Evolutionary conservation across 83 land plant species (phyloP), one percentile per base, ranked within the genome.

Genomic region (Picea mariana): DNA sequence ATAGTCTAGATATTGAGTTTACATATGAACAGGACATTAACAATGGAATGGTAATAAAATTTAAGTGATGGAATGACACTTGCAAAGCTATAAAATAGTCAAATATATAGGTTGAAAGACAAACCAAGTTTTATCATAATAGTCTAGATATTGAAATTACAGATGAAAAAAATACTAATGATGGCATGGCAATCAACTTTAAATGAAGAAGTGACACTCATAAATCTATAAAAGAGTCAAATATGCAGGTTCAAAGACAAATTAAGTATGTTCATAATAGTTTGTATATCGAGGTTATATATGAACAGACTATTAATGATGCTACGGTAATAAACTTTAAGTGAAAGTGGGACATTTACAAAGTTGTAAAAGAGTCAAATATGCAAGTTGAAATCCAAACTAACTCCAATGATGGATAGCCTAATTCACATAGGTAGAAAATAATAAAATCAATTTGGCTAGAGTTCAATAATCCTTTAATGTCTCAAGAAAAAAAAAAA

Each of bases 21-120:
- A 11, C 16, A 47, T 82, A 79, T 21, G 9, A 21, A 58, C 38
- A 24, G 62, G 0, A 34, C 55, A 47, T 23, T 15, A 44, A 26
- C 47, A 47, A 67, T 66, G n/a, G 26, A 26, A 27, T 81, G 59
- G 38, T 68, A 44, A 73, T 81, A 75, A 81, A 83, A 49, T 85
- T 88, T 67, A 88, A 82, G 82, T 84, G 87, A 5, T 84, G 90
- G 27, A 88, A 84, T 81, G 62, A 81, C 52, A 23, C 71, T 58
- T 18, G 60, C 40, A 79, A 79, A 49, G 42, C 5, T 17, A 20
- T 21, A 23, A 77, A 77, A 49, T 7, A 63, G 61, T 49, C 62
- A 11, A 77, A 44, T 8, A 6, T 44, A 5, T 5, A 44, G 47
- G 47, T 44, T 44, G 47, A 44, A 8, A 44, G 0, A 6, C 47